A percentile compares a stretch with the other conserved stretches of the same genome.
Conservation (phyloP, 495 filamentous ascomycete genomes). For the Podospora pseudopauciseta region DNA sequence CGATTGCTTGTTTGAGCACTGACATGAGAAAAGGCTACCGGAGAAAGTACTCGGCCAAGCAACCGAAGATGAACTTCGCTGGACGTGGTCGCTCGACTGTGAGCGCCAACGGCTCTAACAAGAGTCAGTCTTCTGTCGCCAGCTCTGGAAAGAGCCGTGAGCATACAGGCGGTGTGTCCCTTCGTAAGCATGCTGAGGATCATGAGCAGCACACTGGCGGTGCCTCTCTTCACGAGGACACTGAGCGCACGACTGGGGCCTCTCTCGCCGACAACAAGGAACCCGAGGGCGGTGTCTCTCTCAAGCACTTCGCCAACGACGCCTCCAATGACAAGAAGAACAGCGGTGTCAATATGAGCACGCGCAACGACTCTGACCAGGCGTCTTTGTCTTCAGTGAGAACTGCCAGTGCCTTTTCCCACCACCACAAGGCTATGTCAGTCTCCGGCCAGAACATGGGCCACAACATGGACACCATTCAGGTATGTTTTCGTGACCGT, state of each 20-base stretch:
- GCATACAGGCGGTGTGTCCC: not conserved
- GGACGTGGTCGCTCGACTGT: not conserved
- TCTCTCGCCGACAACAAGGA: not conserved
- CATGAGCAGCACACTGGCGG: not conserved
- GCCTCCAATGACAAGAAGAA: not conserved
- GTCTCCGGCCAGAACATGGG: not conserved
- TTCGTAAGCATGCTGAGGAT: not conserved
- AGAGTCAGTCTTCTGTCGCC: not conserved
- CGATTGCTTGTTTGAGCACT: not conserved
- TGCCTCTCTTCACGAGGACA: not conserved
- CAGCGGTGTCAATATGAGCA: not conserved
- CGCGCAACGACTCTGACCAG: not conserved
- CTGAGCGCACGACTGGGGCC: not conserved
- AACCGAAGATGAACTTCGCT: not conserved
- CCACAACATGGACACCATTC: not conserved
- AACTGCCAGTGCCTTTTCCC: not conserved
- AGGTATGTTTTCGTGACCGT: not conserved
- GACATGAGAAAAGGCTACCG: not conserved
- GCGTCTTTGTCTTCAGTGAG: not conserved
- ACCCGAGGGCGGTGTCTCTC: not conserved
- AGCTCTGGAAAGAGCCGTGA: not conserved
- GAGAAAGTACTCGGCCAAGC: not conserved
- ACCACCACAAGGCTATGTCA: not conserved
- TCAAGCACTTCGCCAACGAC: not conserved
- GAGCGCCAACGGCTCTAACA: not conserved